These are phyloP conservation scores for Neocucurbitaria cava DNA, from an alignment of 2,329 filamentous ascomycete genomes.

Conservation along the genomic window DNA sequence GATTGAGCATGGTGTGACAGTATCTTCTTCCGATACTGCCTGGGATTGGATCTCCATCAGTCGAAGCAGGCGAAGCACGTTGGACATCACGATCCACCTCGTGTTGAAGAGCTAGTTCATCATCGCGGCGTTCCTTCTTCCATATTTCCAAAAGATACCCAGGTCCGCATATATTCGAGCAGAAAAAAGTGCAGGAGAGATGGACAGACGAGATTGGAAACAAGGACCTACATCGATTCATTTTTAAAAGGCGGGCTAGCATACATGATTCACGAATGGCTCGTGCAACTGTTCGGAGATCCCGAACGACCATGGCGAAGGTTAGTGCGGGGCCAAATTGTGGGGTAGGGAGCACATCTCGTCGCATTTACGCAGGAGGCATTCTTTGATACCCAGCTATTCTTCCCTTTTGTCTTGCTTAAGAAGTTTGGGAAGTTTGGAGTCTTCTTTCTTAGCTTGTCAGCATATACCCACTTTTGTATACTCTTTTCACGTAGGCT, in stretches of 20 bases:
- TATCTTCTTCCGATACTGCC: not conserved
- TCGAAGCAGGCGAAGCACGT: not conserved
- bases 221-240: not conserved
- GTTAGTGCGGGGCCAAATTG: slow-evolving; percentile 14
- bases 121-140: not conserved
- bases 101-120: not conserved
- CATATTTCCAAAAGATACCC: not conserved
- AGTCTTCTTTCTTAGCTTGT: slow-evolving; percentile 1
- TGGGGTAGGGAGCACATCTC: slow-evolving; percentile 6
- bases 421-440: slow-evolving; percentile 5
- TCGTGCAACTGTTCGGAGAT: slow-evolving; percentile 6
- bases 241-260: not conserved
- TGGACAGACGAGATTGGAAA: not conserved
- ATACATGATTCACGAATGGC: slow-evolving; percentile 5
- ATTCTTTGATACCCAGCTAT: slow-evolving; percentile 13
- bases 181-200: not conserved
- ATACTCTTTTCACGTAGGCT: not conserved
- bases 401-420: slow-evolving; percentile 9
- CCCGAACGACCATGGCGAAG: slow-evolving; percentile 5
- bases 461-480: slow-evolving; percentile 3
- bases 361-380: not conserved
- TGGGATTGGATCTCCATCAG: not conserved
- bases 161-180: not conserved
- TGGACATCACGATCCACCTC: not conserved
- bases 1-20: not conserved